These are phyloP conservation scores for Aspergillus coremiiformis DNA, from an alignment of 495 filamentous ascomycete genomes.

Conservation along the genomic window DNA sequence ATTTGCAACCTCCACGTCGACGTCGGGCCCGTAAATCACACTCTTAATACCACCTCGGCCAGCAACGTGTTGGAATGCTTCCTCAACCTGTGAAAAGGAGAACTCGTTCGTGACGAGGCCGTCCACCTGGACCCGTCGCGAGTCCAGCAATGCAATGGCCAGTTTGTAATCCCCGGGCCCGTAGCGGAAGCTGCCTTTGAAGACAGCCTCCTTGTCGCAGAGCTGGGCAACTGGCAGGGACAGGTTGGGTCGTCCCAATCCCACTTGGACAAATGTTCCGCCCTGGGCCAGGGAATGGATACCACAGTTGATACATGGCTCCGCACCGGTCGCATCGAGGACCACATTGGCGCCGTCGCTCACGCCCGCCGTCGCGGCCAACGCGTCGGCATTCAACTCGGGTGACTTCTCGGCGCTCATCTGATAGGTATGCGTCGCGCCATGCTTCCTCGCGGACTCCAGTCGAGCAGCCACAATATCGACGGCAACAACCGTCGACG, in stretches of 20 bases:
- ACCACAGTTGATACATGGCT: constrained; percentile 61
- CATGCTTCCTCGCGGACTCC: constrained; percentile 56
- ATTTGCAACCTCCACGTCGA: constrained; percentile 16
- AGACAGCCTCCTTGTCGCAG: constrained; percentile 72
- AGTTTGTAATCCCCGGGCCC: constrained; percentile 69
- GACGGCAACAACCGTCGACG: constrained; percentile 62
- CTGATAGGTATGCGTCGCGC: constrained; percentile 57
- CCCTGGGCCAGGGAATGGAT: constrained; percentile 62
- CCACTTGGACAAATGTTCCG: constrained; percentile 76
- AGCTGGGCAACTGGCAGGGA: constrained; percentile 74
- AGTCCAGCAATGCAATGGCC: constrained; percentile 60
- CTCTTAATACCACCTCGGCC: constrained; percentile 21
- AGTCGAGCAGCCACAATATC: constrained; percentile 67
- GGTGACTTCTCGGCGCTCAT: constrained; percentile 23
- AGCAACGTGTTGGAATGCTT: constrained; percentile 19
- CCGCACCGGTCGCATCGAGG: constrained; percentile 74
- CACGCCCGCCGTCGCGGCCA: constrained; percentile 38
- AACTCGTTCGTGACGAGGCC: constrained; percentile 53
- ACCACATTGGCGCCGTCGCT: constrained; percentile 57
- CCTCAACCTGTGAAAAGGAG: constrained; percentile 12
- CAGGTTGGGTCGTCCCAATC: constrained; percentile 70
- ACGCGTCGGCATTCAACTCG: constrained; percentile 53
- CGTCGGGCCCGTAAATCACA: constrained; percentile 26
- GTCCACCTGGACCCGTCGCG: constrained; percentile 61
- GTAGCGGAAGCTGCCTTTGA: constrained; percentile 76